These are phyloP conservation scores for Citrus inodora DNA, from an alignment of 345 rosid species.

Conservation along the genomic window DNA sequence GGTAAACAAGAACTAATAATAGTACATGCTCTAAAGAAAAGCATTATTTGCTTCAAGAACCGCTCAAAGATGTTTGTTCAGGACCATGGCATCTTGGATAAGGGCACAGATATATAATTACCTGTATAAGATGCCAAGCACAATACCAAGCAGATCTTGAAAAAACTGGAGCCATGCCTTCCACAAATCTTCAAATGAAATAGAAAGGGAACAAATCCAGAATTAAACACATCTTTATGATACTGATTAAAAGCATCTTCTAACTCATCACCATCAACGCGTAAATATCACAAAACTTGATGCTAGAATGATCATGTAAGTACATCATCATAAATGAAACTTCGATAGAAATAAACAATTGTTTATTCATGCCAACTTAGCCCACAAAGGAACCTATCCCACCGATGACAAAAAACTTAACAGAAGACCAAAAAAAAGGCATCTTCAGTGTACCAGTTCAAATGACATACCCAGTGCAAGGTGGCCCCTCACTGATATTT, in stretches of 20 bases:
- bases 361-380: neutral
- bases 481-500: constrained; percentile 86
- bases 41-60: neutral
- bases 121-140: constrained; percentile 99
- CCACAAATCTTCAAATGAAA: constrained; percentile 67
- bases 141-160: constrained; percentile 98
- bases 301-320: neutral
- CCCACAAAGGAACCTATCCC: neutral
- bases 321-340: neutral
- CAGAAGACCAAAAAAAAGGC: neutral
- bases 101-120: constrained; percentile 19
- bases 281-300: neutral
- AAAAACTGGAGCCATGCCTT: constrained; percentile 99
- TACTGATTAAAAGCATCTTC: neutral
- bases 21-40: neutral
- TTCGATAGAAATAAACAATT: neutral
- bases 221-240: neutral
- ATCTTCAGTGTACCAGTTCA: neutral
- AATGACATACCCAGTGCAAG: constrained; percentile 83
- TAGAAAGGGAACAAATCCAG: constrained; percentile 7
- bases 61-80: neutral
- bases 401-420: neutral
- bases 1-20: neutral
- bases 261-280: neutral
- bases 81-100: neutral